A percentile compares a stretch with the other conserved stretches of the same genome.
Conservation (phyloP, 805 yeast species). For the Babjeviella inositovora region DNA sequence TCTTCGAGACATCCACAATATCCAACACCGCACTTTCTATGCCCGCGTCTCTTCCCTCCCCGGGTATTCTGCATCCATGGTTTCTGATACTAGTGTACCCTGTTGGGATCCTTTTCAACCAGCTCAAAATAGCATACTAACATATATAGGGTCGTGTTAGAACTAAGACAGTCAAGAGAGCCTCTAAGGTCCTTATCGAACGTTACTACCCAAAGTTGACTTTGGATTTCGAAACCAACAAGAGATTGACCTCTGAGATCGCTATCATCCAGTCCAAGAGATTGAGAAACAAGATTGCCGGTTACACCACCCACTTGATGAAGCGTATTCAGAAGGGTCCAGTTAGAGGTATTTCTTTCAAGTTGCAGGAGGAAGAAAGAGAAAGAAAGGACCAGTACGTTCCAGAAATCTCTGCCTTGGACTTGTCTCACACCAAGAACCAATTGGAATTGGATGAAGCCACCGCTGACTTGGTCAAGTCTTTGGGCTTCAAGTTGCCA, state of each 20-base stretch:
- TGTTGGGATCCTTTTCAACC: neutral
- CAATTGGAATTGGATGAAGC: constrained; percentile 94
- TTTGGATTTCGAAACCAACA: constrained; percentile 98
- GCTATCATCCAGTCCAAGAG: constrained; percentile 99
- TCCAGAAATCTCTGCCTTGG: constrained; percentile 99
- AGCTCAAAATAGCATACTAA: constrained; percentile 6
- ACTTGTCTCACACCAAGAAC: constrained; percentile 90
- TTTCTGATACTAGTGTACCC: neutral
- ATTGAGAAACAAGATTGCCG: constrained; percentile 99
- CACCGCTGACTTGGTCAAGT: constrained; percentile 88
- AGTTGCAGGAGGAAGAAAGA: constrained; percentile 99
- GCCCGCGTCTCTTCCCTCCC: no score
- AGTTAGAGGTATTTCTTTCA: constrained; percentile 99
- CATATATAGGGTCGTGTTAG: constrained; percentile 94
- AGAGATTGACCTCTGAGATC: constrained; percentile 96
- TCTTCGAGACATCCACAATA: no score
- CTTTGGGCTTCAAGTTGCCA: constrained; percentile 85
- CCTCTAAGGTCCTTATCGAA: constrained; percentile 98
- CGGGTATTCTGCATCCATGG: no score
- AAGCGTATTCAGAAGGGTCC: constrained; percentile 99
- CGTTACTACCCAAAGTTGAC: constrained; percentile 99
- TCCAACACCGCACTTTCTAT: no score
- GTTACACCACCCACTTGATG: constrained; percentile 99
- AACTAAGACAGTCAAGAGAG: constrained; percentile 99
- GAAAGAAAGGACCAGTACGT: constrained; percentile 99